These are phyloP conservation scores for Pterocarpus macrocarpus DNA, from an alignment of 306 rosid species.

Conservation along the genomic window DNA sequence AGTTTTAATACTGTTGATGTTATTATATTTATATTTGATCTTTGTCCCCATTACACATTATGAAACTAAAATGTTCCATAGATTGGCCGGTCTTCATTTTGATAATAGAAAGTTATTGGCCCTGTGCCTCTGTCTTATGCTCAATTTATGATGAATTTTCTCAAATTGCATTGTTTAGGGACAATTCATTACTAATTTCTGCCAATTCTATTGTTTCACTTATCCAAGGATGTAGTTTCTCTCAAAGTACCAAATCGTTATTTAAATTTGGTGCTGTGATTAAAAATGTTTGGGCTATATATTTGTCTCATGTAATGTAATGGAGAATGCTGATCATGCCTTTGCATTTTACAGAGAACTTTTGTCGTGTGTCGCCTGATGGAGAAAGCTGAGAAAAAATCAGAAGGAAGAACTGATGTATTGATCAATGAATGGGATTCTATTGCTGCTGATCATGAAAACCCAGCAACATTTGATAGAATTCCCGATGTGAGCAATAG, in stretches of 20 bases:
- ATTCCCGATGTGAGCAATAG: conserved; percentile 51
- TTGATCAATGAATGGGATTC: conserved; percentile 29
- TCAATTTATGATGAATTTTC: neutral
- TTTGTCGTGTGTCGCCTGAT: conserved; percentile 59
- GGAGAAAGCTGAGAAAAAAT: conserved; percentile 42
- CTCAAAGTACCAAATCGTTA: neutral
- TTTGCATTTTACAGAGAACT: conserved; percentile 43
- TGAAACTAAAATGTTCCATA: neutral
- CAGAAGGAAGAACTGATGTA: conserved; percentile 3
- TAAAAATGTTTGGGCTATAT: neutral
- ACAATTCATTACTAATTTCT: neutral
- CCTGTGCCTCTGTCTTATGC: neutral
- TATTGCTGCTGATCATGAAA: conserved; percentile 16
- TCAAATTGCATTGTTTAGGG: neutral
- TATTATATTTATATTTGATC: too few relatives aligned
- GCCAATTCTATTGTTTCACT: neutral
- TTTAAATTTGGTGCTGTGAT: too few relatives aligned
- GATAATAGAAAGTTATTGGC: neutral
- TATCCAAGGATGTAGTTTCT: neutral
- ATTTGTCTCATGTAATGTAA: neutral
- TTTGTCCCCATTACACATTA: neutral
- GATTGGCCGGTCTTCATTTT: neutral
- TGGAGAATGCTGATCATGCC: conserved; percentile 6
- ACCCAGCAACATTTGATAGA: neutral
- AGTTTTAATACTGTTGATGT: too few relatives aligned